Conservation (phyloP, 345 rosid species). For the Capsella bursapastoris region DNA sequence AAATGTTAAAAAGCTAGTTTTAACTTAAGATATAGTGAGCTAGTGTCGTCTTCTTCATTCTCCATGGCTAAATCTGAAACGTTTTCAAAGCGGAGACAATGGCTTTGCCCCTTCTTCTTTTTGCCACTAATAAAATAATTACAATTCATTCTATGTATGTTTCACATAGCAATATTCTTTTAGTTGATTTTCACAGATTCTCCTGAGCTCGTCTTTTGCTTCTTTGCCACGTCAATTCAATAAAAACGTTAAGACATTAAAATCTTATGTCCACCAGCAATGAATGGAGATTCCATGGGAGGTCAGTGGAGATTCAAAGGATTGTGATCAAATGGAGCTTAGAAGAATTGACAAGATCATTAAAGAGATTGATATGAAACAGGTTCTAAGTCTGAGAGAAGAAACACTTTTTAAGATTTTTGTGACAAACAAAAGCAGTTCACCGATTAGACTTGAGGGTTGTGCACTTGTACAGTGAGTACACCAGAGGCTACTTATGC, state of each 20-base stretch:
- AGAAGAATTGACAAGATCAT: slow-evolving; percentile 51
- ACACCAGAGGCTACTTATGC: slow-evolving; percentile 89
- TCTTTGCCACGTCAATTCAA: slow-evolving; percentile 27
- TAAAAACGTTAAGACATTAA: slow-evolving; percentile 9
- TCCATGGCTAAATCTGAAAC: slow-evolving; percentile 9
- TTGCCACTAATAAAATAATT: no score
- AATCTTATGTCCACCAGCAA: slow-evolving; percentile 38
- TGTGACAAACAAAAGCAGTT: slow-evolving; percentile 54
- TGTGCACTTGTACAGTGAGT: no score
- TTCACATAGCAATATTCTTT: slow-evolving; percentile 12
- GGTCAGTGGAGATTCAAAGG: slow-evolving; percentile 62
- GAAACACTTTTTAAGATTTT: slow-evolving; percentile 59
- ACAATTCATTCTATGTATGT: slow-evolving; percentile 12
- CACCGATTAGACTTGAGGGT: slow-evolving; percentile 49
- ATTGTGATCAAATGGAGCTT: slow-evolving; percentile 55
- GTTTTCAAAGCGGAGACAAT: slow-evolving; percentile 24
- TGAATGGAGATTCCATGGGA: slow-evolving; percentile 56
- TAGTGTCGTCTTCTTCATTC: background rate
- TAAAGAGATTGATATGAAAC: slow-evolving; percentile 58
- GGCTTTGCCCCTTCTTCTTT: slow-evolving; percentile 19
- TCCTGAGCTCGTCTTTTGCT: slow-evolving; percentile 21
- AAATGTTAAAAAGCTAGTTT: no score
- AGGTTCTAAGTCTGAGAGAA: slow-evolving; percentile 55
- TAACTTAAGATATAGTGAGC: background rate
- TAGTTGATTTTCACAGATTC: slow-evolving; percentile 25